Percentiles rank a stretch among this genome's conserved stretches.
Evolutionary conservation across 345 rosid genomes (phyloP).

Genomic region (Acer negundo): DNA sequence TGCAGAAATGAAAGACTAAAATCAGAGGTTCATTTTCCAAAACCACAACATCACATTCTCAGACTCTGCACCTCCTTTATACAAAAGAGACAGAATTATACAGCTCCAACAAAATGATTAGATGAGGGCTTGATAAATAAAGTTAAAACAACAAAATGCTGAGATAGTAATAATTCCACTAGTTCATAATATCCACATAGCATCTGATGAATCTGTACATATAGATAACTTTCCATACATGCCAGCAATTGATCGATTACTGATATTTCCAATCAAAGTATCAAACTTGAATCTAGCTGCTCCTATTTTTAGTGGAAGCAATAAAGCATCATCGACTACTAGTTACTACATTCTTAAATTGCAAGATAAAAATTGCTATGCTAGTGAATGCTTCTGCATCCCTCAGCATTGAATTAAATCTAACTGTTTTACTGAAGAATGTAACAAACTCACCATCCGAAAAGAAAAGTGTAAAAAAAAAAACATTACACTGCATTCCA

Average conservation of each 20-base stretch:
- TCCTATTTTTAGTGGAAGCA: conserved; percentile 1
- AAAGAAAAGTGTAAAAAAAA: not conserved
- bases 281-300: not conserved
- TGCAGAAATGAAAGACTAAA: conserved; percentile 31
- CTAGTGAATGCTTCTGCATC: not conserved
- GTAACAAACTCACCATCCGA: not conserved
- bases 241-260: not conserved
- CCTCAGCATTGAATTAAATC: not conserved
- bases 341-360: not conserved
- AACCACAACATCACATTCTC: conserved; percentile 2
- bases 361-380: not conserved
- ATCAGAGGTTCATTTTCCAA: conserved; percentile 7
- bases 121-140: conserved; percentile 12
- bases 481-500: not conserved
- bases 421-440: not conserved
- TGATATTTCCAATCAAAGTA: not conserved
- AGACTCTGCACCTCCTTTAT: not conserved
- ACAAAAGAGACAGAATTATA: not conserved
- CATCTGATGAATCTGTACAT: not conserved
- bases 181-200: not conserved
- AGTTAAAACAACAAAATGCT: not conserved
- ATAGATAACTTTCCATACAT: not conserved
- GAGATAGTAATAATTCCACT: not conserved
- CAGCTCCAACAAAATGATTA: conserved; percentile 4
- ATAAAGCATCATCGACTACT: not conserved